Evolutionary conservation across 306 rosid species (phyloP), one percentile per base, ranked within the genome.

Genomic region (Quercus variabilis): DNA sequence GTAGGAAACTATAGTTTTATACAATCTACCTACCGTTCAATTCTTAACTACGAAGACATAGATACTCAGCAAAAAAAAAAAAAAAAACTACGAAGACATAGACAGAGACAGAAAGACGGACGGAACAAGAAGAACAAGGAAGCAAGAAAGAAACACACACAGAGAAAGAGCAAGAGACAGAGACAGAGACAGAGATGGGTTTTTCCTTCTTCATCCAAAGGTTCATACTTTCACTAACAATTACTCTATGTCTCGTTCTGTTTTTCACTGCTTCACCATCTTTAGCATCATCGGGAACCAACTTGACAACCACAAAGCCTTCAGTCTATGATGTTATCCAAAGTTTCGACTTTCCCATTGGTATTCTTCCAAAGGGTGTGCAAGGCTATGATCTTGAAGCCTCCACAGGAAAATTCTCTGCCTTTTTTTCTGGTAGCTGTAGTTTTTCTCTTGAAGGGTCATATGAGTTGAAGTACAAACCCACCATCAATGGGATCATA

Each of bases 391-490:
- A 82, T 72, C 71, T 77, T 14, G 82, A 82, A 21, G 55, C 70
- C 30, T 72, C 78, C 0, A 55, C 71, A 15, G 85, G 85, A n/a
- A 43, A 64, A 57, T 82, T 77, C 60, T 21, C 63, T 21, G 85
- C 85, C n/a, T 77, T 21, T 52, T 55, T 77, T 3, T 33, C n/a
- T 20, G 75, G 75, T 26, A 82, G 70, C 14, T 82, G 85, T 46
- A 71, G 85, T 6, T 82, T 80, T 60, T 75, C 75, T 10, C 69
- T 82, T 11, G 80, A 82, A 49, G 81, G 81, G 3, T 77, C 85
- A 12, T 83, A 83, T 60, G 80, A 79, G 71, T 64, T 83, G 74
- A 74, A 62, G 28, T 83, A 83, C 68, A 25, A 60, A 41, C 7
- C 83, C 33, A 28, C 80, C 58, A 83, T 83, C 49, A 78, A 56